phyloP scores from a whole-genome alignment of 2,329 filamentous ascomycete genomes.

The Penicillium brevicompactum region DNA sequence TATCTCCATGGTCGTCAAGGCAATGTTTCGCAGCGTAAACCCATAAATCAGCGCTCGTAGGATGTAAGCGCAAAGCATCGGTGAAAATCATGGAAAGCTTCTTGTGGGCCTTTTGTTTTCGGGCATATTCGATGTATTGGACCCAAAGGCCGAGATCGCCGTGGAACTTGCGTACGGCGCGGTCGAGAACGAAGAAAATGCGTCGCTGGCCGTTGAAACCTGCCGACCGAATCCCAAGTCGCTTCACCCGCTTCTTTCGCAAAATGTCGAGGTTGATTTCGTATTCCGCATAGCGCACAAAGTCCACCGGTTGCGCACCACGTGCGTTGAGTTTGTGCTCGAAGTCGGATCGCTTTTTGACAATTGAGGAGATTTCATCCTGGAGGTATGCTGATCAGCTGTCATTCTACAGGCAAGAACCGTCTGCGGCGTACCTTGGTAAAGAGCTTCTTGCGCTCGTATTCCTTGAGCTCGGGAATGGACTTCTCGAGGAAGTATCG shows the following conservation, averaged over 20 bases:
- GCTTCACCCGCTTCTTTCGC: constrained; percentile 77
- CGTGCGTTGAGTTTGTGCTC: constrained; percentile 88
- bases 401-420: background rate
- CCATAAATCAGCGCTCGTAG: constrained; percentile 82
- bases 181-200: constrained; percentile 86
- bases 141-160: constrained; percentile 82
- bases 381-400: constrained; percentile 38
- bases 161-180: constrained; percentile 80
- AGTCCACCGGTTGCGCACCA: constrained; percentile 75
- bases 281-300: constrained; percentile 77
- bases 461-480: constrained; percentile 88
- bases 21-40: constrained; percentile 76
- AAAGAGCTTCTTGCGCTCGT: constrained; percentile 90
- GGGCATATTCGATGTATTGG: constrained; percentile 82
- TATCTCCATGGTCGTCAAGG: constrained; percentile 79
- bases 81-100: constrained; percentile 63
- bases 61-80: constrained; percentile 79
- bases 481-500: constrained; percentile 92
- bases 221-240: constrained; percentile 73
- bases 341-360: constrained; percentile 87
- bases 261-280: constrained; percentile 71
- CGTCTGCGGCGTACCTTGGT: constrained; percentile 59
- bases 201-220: constrained; percentile 75
- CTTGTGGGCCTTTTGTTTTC: constrained; percentile 65
- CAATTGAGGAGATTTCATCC: constrained; percentile 88